Evolutionary conservation across 164 flowering plant species (phyloP), one percentile per base, ranked within the genome.

Genomic region (Echeveria elegans): DNA sequence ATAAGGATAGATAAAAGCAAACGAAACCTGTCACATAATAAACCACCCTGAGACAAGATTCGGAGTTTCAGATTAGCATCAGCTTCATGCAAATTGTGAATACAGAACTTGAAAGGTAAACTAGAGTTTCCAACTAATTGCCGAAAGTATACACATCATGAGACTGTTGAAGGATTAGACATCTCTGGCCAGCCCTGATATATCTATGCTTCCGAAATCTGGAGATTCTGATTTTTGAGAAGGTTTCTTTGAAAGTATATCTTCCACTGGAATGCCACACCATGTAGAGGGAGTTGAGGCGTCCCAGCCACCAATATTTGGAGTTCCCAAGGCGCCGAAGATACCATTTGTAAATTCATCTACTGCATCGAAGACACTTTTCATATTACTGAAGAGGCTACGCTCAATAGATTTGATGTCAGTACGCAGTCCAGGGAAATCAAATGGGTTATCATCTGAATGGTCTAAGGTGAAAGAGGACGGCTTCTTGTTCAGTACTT

Each of bases 341-440:
- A 91, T 77, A 2, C 77, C 82, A 40, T 82, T 83, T 70, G 56
- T 83, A 86, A 91, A 80, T 66, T 82, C 96, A 36, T 89, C 97
- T 19, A 93, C 96, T 59, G 87, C 92, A 47, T 85, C 92, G 36
- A 89, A 75, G 72, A 94, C 86, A 16, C 82, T 78, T 64, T 50
- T 64, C 23, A 90, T 28, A 47, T 89, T 80, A 32, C 85, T 83
- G 70, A 81, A 73, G 29, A 85, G 52, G 53, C 43, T 73, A 2
- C 77, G 81, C 63, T 85, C 95, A 48, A 90, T 79, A 64, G 77
- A 76, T 63, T 90, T 90, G 5, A 93, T 77, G 24, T 93, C 98
- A 52, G 78, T 79, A 1, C 83, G 88, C n/a, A 89, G 78, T 16
- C 96, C 92, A 68, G 97, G 96, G 65, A 88, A 88, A 56, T 69